A percentile compares a stretch with the other conserved stretches of the same genome.
These are phyloP conservation scores for Aspergillus nomiae DNA, from an alignment of 2,329 filamentous ascomycete species.

Conservation along the genomic window DNA sequence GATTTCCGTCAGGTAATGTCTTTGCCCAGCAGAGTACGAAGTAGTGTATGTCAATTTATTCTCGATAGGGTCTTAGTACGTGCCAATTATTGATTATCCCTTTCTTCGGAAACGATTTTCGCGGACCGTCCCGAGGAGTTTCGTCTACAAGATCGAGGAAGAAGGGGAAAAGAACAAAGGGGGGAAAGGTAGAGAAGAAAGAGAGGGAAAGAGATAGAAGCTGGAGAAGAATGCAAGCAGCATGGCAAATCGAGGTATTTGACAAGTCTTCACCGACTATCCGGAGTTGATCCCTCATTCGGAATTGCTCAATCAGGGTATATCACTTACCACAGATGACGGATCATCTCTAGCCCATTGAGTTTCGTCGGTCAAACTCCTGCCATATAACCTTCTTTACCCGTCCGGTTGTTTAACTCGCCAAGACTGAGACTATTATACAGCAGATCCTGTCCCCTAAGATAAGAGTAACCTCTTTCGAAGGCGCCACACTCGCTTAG, in stretches of 20 bases:
- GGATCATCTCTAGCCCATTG: neutral
- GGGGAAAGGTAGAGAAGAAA: neutral
- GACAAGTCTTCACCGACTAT: slow-evolving; percentile 15
- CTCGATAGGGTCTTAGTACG: neutral
- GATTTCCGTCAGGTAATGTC: neutral
- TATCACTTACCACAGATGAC: slow-evolving; percentile 2
- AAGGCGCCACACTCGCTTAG: slow-evolving; percentile 1
- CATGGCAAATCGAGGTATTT: slow-evolving; percentile 2
- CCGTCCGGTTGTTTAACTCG: neutral
- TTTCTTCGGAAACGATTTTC: neutral
- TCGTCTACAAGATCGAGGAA: neutral
- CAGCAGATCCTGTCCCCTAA: neutral
- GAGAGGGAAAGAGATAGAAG: neutral
- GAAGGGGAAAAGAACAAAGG: neutral
- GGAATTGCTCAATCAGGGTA: neutral
- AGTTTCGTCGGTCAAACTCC: neutral
- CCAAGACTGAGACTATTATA: neutral
- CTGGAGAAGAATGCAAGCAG: neutral
- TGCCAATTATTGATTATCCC: slow-evolving; percentile 11
- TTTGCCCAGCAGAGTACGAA: neutral
- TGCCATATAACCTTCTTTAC: neutral
- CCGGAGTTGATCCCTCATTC: neutral
- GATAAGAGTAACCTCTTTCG: neutral
- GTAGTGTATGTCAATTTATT: neutral
- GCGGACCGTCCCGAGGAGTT: slow-evolving; percentile 1